Percentiles rank a stretch among this genome's conserved stretches.
phyloP scores from a whole-genome alignment of 179 eudicot genomes.

The Patellifolia procumbens region DNA sequence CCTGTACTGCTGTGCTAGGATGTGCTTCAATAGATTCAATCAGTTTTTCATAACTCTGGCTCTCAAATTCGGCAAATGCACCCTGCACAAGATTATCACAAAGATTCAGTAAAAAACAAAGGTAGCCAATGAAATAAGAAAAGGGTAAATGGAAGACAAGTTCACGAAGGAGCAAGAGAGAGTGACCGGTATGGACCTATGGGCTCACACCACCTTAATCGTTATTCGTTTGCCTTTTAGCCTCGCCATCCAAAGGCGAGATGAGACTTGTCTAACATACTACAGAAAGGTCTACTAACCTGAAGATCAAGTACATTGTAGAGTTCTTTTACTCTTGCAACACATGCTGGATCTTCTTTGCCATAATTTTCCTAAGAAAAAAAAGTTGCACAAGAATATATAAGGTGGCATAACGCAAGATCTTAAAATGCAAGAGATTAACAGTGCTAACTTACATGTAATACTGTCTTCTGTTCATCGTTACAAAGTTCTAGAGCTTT shows the following conservation, averaged over 20 bases:
- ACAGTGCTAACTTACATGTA: conserved; percentile 52
- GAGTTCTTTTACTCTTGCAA: conserved; percentile 64
- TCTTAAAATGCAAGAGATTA: not conserved
- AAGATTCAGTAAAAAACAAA: not conserved
- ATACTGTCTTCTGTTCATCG: conserved; percentile 68
- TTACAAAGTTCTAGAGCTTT: conserved; percentile 73
- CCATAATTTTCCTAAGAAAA: conserved; percentile 74
- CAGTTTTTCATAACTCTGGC: conserved; percentile 57
- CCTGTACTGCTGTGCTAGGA: conserved; percentile 67
- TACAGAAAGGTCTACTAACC: conserved; percentile 39
- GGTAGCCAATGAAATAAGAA: not conserved
- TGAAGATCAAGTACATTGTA: conserved; percentile 55
- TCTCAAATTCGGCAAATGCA: conserved; percentile 59
- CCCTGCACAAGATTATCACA: conserved; percentile 36
- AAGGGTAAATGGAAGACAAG: too few species aligned
- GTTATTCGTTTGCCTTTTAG: too few species aligned
- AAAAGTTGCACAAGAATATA: not conserved
- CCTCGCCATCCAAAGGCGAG: not conserved
- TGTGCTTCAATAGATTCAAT: conserved; percentile 58
- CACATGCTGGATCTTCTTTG: conserved; percentile 56
- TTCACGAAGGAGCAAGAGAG: too few species aligned
- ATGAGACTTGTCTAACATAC: not conserved
- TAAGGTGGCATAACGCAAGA: not conserved
- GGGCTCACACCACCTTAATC: too few species aligned
- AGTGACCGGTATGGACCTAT: too few species aligned